Base-by-base conservation (phyloP, 2,329 filamentous ascomycete genomes). In the Hypoxylon sp. region DNA sequence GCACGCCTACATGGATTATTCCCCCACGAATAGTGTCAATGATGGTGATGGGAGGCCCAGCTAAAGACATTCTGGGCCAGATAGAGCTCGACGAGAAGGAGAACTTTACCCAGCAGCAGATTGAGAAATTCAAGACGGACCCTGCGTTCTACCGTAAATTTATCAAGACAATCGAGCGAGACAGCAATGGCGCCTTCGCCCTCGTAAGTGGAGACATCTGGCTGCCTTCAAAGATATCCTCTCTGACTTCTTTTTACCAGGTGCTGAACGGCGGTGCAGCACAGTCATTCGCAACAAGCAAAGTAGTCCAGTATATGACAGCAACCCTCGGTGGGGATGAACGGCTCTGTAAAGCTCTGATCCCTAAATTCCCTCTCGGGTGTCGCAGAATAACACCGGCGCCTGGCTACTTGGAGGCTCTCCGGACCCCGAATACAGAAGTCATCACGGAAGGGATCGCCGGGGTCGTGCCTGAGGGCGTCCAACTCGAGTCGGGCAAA, bases 311-410 rank as follows among this genome's bases (percentile, higher is more conserved):
- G 61, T 85, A 82, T 70, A 86, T 86, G 84, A 80, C 74, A 5
- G 73, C 77, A 14, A 78, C 79, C 68, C 78, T 86, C 7, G 78
- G 78, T n/a, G 78, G 81, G 2, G 80, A 87, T 68, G 78, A 83
- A 65, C 74, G 74, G 54, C 83, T 87, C 8, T 83, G 83, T 75
- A 78, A 82, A 57, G 78, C 80, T 20, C 72, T 87, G 12, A 85
- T 86, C 44, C 85, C 85, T 0, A 74, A 80, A 18, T 85, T 80
- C 22, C 79, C 82, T 1, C 74, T 85, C 0, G 83, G 83, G 0
- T 83, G 80, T 67, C 78, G 81, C 59, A 77, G 83, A 42, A 79
- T 85, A 70, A 87, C 83, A 0, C 85, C 83, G 0, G 84, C 81
- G 0, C 80, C 82, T 1, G 78, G 80, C 0, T 87, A 86, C 60